Evolutionary conservation across 1,284 basidiomycete species (phyloP).

Genomic region (Moniliella sp.): DNA sequence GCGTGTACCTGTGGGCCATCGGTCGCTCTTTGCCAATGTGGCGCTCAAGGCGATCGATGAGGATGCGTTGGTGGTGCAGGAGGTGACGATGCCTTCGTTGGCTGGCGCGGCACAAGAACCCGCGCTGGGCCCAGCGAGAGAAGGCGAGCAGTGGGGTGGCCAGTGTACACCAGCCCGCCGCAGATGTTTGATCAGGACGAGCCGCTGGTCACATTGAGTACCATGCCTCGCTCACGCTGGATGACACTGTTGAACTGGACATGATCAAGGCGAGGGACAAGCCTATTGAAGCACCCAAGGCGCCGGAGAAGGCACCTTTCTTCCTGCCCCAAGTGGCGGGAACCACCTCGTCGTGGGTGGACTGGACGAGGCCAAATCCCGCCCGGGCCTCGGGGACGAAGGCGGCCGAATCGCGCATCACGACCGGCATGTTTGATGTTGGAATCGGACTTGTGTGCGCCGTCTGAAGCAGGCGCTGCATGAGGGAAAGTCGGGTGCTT

Average conservation of each 20-base stretch:
- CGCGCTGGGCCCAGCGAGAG: constrained; percentile 44
- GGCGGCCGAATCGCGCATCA: too few relatives aligned
- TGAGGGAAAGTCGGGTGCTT: too few relatives aligned
- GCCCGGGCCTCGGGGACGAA: too few relatives aligned
- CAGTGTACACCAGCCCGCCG: constrained; percentile 11
- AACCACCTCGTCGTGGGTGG: constrained; percentile 54
- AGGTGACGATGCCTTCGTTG: constrained; percentile 57
- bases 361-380: too few relatives aligned
- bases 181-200: constrained; percentile 41
- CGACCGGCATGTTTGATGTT: too few relatives aligned
- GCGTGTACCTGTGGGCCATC: constrained; percentile 89
- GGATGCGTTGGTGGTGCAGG: too few relatives aligned
- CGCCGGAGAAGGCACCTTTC: constrained; percentile 83
- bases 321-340: constrained; percentile 70
- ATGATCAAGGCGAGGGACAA: constrained; percentile 78
- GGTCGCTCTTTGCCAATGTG: constrained; percentile 70
- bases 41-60: constrained; percentile 59
- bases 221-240: constrained; percentile 80
- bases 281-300: constrained; percentile 82
- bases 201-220: constrained; percentile 53
- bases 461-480: too few relatives aligned
- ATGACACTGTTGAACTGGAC: constrained; percentile 87
- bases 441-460: too few relatives aligned
- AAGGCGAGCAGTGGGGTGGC: constrained; percentile 34
- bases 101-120: constrained; percentile 44